Percentiles rank a stretch among this genome's conserved stretches.
phyloP scores from a whole-genome alignment of 345 rosid genomes.

The Linum trigynum region DNA sequence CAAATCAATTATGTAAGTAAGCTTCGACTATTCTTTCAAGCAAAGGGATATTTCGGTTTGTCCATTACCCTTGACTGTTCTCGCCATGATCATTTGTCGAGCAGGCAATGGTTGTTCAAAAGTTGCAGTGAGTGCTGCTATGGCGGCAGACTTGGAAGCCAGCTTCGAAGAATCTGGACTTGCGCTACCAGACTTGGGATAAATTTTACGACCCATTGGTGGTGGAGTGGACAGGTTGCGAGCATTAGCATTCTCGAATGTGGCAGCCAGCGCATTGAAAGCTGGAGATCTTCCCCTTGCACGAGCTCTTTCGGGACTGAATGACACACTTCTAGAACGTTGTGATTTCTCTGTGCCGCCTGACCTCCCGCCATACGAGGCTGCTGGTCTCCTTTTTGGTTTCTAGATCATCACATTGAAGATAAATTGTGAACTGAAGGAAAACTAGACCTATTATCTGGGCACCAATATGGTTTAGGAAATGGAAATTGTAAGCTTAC shows the following conservation, averaged over 20 bases:
- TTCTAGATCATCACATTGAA: slow-evolving; percentile 38
- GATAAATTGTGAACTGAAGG: not conserved
- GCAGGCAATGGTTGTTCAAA: slow-evolving; percentile 64
- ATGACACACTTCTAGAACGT: slow-evolving; percentile 97
- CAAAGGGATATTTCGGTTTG: not conserved
- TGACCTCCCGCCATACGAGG: slow-evolving; percentile 79
- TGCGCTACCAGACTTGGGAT: slow-evolving; percentile 71
- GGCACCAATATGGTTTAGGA: slow-evolving; percentile 2
- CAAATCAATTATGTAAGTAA: slow-evolving; percentile 7
- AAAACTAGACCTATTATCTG: not conserved
- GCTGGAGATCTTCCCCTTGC: slow-evolving; percentile 99
- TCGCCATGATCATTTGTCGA: slow-evolving; percentile 58
- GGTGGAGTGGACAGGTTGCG: slow-evolving; percentile 99
- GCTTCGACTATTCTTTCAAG: not conserved
- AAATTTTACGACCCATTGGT: slow-evolving; percentile 75
- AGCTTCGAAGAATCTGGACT: slow-evolving; percentile 64
- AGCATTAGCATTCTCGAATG: slow-evolving; percentile 65
- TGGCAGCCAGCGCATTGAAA: slow-evolving; percentile 93
- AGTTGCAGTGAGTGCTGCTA: slow-evolving; percentile 54
- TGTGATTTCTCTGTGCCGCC: slow-evolving; percentile 75
- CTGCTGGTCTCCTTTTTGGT: slow-evolving; percentile 81
- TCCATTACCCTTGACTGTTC: slow-evolving; percentile 57
- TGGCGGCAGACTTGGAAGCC: slow-evolving; percentile 56
- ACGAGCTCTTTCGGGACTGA: slow-evolving; percentile 91
- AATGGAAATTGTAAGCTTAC: slow-evolving; percentile 34